These are phyloP conservation scores for Gonapodya prolifera DNA, from an alignment of 192 early-diverging fungal genomes.

Conservation along the genomic window DNA sequence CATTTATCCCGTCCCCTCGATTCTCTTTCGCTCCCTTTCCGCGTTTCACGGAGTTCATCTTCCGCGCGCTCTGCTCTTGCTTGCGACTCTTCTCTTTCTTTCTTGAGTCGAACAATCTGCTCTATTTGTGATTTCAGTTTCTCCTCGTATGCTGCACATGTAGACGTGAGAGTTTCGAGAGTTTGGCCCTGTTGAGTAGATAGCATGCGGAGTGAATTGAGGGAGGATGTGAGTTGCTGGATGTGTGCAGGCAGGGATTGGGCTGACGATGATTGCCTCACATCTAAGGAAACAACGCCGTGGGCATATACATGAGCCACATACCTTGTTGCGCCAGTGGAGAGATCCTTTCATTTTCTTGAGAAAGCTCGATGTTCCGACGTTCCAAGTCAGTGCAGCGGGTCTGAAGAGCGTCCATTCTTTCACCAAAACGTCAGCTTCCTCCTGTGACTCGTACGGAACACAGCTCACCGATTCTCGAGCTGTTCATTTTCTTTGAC, in stretches of 20 bases:
- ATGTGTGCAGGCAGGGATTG: not conserved
- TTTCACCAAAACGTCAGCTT: not conserved
- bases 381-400: not conserved
- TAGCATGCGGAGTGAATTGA: not conserved
- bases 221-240: not conserved
- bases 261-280: not conserved
- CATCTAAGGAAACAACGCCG: not conserved
- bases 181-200: not conserved
- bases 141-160: not conserved
- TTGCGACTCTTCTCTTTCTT: not conserved
- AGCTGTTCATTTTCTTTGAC: not conserved
- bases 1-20: not conserved
- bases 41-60: not conserved
- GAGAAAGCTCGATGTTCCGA: not conserved
- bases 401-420: not conserved
- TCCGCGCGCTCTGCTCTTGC: not conserved
- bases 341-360: not conserved
- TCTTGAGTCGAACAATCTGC: not conserved
- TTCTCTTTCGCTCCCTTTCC: not conserved
- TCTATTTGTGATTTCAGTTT: not conserved
- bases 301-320: not conserved
- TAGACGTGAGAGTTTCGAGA: not conserved
- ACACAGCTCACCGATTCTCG: not conserved
- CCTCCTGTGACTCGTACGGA: not conserved
- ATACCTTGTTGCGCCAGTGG: not conserved